These are phyloP conservation scores for Dothistroma septosporum DNA, from an alignment of 2,329 filamentous ascomycete genomes.

Conservation along the genomic window DNA sequence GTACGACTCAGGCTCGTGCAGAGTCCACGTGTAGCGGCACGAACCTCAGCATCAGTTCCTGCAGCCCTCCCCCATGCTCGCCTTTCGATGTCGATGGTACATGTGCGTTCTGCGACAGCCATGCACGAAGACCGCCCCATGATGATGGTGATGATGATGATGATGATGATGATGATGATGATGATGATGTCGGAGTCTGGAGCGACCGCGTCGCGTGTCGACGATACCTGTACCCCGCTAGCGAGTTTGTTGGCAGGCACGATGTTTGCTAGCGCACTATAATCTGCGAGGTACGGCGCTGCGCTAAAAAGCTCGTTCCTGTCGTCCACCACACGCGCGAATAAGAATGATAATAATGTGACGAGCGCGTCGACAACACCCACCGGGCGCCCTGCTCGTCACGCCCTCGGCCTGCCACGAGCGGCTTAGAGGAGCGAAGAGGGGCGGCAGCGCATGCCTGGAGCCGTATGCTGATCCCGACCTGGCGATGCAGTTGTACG, in stretches of 20 bases:
- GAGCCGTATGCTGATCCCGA: neutral
- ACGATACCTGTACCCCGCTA: neutral
- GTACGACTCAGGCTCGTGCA: neutral
- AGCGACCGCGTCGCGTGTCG: neutral
- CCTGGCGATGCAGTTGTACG: neutral
- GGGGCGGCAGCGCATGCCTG: neutral
- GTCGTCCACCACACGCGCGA: no score
- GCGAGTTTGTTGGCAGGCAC: neutral
- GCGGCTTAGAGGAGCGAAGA: no score
- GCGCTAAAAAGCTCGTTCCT: no score
- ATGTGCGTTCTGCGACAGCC: neutral
- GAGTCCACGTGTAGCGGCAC: neutral
- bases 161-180: no score
- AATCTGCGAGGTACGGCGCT: neutral
- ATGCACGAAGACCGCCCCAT: no score
- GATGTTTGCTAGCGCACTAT: neutral
- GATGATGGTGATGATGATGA: no score
- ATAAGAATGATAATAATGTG: neutral
- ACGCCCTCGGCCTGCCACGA: no score
- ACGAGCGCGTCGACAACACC: neutral
- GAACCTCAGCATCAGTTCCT: neutral
- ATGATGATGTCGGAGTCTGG: no score
- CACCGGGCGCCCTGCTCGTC: neutral
- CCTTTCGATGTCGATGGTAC: neutral
- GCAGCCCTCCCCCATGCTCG: neutral